Evolutionary conservation across 148 eudicot genomes (phyloP), one percentile per base, ranked within the genome.

Genomic region (Persicaria tinctoria): DNA sequence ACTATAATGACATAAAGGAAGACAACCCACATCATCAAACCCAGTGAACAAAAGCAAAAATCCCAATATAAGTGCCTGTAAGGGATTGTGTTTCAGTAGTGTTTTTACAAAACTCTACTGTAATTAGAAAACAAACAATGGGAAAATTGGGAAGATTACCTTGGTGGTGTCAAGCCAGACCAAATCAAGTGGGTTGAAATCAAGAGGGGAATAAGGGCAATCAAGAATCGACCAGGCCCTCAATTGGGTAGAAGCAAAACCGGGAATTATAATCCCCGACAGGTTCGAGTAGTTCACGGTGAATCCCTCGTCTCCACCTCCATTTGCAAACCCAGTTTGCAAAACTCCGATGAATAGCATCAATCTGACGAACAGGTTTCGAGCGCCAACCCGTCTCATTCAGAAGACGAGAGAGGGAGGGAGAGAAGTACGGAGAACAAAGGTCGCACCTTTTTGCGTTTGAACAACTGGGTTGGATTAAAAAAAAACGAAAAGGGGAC

Each of bases 121-220:
- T 32, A 14, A 11, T 12, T 47, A 9, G n/a, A 68, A 48, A 57
- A 54, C 5, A 50, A 76, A 2, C 2, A 32, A 32, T 32, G 2
- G 41, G 2, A 74, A 38, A 51, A 73, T 17, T 38, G 23, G 12
- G 23, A 54, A 20, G 59, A 66, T 32, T 68, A 91, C 98, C 86
- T 93, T 93, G 79, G 98, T 93, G 13, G 90, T 80, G 73, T 93
- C 98, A 78, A 93, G 98, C 98, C 98, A 93, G 75, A 91, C 98
- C 78, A 93, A 88, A 83, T 93, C 98, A 83, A 93, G 98, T 48
- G 98, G 98, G 66, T 93, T 93, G 78, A 89, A 93, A 87, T 93
- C 96, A 70, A 93, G 95, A 74, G 98, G 98, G 62, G 98, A 88
- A 75, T 83, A 93, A 45, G 98, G 98, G 78, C 98, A 93, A 80